Base-by-base conservation (phyloP, 257 asterid species). In the Ilex asprella region DNA sequence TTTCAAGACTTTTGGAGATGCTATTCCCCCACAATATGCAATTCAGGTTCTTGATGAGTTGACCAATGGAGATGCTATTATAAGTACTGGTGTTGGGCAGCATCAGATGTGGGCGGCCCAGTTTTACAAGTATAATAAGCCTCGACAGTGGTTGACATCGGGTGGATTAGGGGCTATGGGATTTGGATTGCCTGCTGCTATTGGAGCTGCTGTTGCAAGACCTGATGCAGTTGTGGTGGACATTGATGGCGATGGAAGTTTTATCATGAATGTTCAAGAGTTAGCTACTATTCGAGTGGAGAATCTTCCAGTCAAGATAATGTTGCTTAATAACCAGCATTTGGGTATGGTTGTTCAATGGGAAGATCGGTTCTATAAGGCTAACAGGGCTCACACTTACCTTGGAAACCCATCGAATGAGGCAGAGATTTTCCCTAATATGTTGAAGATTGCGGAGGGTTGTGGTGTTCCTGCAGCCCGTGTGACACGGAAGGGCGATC, bases 21-120 rank as follows among this genome's bases (percentile, higher is more conserved):
- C 86, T 31, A 87, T 87, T 71, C 96, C 95, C 44, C 97, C 95
- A 2, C 95, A 90, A 56, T 79, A 79, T 56, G 96, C 91, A 0
- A 90, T 87, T 43, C 80, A 82, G 76, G 65, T 69, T 62, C 96
- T 90, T 2, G 93, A 87, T 60, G 97, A 90, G 61, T 68, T 90
- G 60, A 87, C 94, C 1, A 69, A 76, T 1, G 96, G 96, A 30
- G 77, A 81, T 3, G 96, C 93, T 3, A 83, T 90, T 62, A 70
- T 87, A 10, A 83, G 82, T 61, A 87, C 88, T 2, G 96, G 96
- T 10, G 96, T 87, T 4, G 97, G 97, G 58, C 97, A 90, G 67
- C 97, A 90, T 60, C 97, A 83, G 59, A 90, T 90, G 95, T 90
- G 97, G 96, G 79, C 96, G 16, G 97, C 97, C 0, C 97, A 87